Base-by-base conservation (phyloP, 352 stramenopile genomes). In the Blastocystis sp. region DNA sequence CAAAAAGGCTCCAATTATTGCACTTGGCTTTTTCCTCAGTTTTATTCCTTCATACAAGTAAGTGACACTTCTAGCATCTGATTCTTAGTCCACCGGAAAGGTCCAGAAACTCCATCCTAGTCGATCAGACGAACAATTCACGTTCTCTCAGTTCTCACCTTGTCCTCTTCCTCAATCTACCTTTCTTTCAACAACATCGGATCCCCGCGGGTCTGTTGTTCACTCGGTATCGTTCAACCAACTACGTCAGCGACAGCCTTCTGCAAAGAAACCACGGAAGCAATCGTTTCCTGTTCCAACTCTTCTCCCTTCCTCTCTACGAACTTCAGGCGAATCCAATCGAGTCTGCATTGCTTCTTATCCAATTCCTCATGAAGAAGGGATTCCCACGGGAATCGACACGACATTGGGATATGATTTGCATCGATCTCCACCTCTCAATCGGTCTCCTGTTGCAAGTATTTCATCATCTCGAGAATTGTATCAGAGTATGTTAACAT, bases 31-130 rank as follows among this genome's bases (percentile, higher is more conserved):
- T 83, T 83, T 42, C 71, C 71, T 5, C 71, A 65, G 6, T 83
- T 66, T 42, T 83, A 66, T 16, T 9, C 24, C 1, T 83, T 52
- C 27, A 19, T 83, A 37, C 56, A 83, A 42, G 71, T 83, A 24
- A 43, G 19, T 74, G 16, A 19, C 9, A 21, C 21, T 24, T 19
- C 1, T 1, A 5, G 16, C 1, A n/a, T 46, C 11, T 74, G 19
- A 74, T 32, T 4, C 0, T 16, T 74, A 74, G 63, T 52, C 63
- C 4, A 43, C 35, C 19, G 21, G 32, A 1, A 69, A 37, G 14
- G 2, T 32, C 32, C 32, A 43, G n/a, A 32, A 21, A 5, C 42
- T 69, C 24, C 24, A 39, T 21, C 59, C 1, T 9, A 9, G 56
- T 63, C n/a, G 56, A 63, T 35, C 56, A 11, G n/a, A 63, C 3